These are phyloP conservation scores for Spathaspora boniae DNA, from an alignment of 805 yeast species.

Conservation along the genomic window DNA sequence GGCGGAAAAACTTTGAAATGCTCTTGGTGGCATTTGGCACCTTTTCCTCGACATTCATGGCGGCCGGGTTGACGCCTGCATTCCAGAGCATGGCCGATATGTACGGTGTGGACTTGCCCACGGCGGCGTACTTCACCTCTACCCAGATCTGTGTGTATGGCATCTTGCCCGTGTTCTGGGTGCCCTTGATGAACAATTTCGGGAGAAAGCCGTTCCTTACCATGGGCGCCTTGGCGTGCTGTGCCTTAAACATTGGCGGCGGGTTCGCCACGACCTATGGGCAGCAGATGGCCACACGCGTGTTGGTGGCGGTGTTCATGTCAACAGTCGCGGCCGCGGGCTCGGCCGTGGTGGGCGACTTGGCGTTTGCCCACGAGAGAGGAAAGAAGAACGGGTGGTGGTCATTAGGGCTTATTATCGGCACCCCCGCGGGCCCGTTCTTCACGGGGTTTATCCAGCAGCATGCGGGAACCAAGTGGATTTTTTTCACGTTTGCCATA, in stretches of 20 bases:
- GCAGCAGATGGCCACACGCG: slow-evolving; percentile 13
- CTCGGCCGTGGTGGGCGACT: slow-evolving; percentile 12
- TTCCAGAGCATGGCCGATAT: slow-evolving; percentile 11
- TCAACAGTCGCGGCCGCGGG: slow-evolving; percentile 15
- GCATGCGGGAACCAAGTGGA: slow-evolving; percentile 10
- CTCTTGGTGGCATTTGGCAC: slow-evolving; percentile 14
- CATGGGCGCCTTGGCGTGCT: slow-evolving; percentile 11
- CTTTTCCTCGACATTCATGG: slow-evolving; percentile 15
- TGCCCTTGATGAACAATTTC: slow-evolving; percentile 14
- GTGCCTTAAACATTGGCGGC: slow-evolving; percentile 13
- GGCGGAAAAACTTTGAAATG: slow-evolving; percentile 11
- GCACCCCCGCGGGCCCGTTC: slow-evolving; percentile 17
- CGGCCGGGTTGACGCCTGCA: slow-evolving; percentile 16
- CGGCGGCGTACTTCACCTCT: slow-evolving; percentile 13
- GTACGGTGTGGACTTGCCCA: slow-evolving; percentile 9
- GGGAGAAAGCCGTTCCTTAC: slow-evolving; percentile 12
- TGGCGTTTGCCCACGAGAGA: slow-evolving; percentile 13
- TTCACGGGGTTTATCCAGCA: slow-evolving; percentile 13
- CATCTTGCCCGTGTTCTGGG: slow-evolving; percentile 15
- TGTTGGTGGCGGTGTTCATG: slow-evolving; percentile 11
- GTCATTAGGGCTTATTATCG: slow-evolving; percentile 13
- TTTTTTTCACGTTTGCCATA: slow-evolving; percentile 12
- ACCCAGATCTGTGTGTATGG: slow-evolving; percentile 15
- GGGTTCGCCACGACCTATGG: slow-evolving; percentile 11
- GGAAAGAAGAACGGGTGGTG: slow-evolving; percentile 16